These are phyloP conservation scores for Lasiosphaeria miniovina DNA, from an alignment of 495 filamentous ascomycete genomes.

Conservation along the genomic window DNA sequence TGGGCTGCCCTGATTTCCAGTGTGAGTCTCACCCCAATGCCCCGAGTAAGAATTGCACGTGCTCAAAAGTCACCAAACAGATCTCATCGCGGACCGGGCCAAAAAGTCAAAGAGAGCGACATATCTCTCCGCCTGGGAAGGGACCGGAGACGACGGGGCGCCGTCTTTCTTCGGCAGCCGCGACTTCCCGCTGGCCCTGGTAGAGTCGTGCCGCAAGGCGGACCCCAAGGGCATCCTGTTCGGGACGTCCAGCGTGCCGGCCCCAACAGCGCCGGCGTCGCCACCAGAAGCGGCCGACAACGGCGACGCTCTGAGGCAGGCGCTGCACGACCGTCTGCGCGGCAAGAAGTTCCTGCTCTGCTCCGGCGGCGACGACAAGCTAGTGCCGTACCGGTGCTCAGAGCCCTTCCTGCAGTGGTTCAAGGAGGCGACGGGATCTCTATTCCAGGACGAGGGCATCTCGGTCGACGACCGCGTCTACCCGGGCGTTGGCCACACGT, in stretches of 20 bases:
- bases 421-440: slow-evolving; percentile 55
- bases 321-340: slow-evolving; percentile 51
- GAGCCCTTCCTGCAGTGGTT: slow-evolving; percentile 71
- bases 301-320: slow-evolving; percentile 25
- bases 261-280: not conserved
- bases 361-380: slow-evolving; percentile 72
- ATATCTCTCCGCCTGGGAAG: slow-evolving; percentile 42
- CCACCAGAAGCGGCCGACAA: not conserved
- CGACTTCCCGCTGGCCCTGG: slow-evolving; percentile 68
- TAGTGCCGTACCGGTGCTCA: slow-evolving; percentile 74
- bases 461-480: slow-evolving; percentile 73
- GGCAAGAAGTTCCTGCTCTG: slow-evolving; percentile 78
- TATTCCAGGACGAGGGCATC: slow-evolving; percentile 57
- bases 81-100: slow-evolving; percentile 74
- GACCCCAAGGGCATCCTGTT: slow-evolving; percentile 72
- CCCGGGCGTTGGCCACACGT: slow-evolving; percentile 67
- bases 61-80: slow-evolving; percentile 22
- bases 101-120: slow-evolving; percentile 65
- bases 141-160: slow-evolving; percentile 36
- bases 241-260: slow-evolving; percentile 42
- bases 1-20: slow-evolving; percentile 87
- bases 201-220: slow-evolving; percentile 56
- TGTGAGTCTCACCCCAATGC: slow-evolving; percentile 36
- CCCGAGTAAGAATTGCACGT: not conserved
- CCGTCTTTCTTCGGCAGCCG: slow-evolving; percentile 65